These are phyloP conservation scores for Ceratocystis huliohia DNA, from an alignment of 2,329 filamentous ascomycete species.

Conservation along the genomic window DNA sequence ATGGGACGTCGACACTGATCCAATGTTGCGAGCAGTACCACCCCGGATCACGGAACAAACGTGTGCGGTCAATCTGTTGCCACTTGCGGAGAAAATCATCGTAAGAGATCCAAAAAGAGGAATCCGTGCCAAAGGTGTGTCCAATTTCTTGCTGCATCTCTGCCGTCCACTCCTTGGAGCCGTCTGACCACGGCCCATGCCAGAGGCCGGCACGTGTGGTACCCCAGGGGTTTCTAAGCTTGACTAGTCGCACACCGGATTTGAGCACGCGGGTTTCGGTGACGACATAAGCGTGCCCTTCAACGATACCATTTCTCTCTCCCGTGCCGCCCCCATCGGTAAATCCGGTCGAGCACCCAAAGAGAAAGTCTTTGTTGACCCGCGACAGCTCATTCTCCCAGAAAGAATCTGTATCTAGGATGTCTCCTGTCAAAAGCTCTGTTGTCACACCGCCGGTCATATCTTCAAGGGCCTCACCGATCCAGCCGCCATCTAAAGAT, in stretches of 20 bases:
- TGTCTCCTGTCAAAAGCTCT: constrained; percentile 52
- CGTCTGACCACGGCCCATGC: constrained; percentile 48
- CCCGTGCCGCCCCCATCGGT: constrained; percentile 33
- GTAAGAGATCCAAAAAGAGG: constrained; percentile 52
- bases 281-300: constrained; percentile 49
- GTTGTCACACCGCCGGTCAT: constrained; percentile 54
- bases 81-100: constrained; percentile 51
- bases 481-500: constrained; percentile 57
- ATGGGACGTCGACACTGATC: constrained; percentile 50
- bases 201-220: constrained; percentile 37
- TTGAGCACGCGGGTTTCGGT: constrained; percentile 27
- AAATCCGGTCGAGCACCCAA: constrained; percentile 42
- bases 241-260: constrained; percentile 42
- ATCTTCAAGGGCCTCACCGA: constrained; percentile 47
- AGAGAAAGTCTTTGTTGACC: constrained; percentile 66
- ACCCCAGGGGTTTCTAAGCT: constrained; percentile 50
- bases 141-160: constrained; percentile 45
- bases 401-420: constrained; percentile 51
- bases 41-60: constrained; percentile 45
- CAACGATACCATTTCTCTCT: constrained; percentile 44
- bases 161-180: constrained; percentile 48
- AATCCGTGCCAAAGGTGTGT: constrained; percentile 49
- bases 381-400: constrained; percentile 68
- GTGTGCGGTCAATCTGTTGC: constrained; percentile 47
- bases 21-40: constrained; percentile 48